Conservation (phyloP, 805 yeast species). For the Kregervanrija delftensis region DNA sequence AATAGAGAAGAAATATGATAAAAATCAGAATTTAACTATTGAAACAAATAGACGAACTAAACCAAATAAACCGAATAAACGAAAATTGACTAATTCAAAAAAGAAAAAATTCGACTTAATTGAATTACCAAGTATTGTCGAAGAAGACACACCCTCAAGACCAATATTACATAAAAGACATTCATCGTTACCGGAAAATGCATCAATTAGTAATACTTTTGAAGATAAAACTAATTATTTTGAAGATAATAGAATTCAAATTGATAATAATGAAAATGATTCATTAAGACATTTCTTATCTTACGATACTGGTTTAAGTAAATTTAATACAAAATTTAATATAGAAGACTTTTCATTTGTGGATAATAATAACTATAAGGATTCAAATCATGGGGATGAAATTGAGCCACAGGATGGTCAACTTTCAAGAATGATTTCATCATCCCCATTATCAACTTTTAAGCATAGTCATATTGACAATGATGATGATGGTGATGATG, state of each 20-base stretch:
- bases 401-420: too few species aligned
- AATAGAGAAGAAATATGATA: too few species aligned
- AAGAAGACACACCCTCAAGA: slow-evolving; percentile 3
- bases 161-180: slow-evolving; percentile 13
- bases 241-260: too few species aligned
- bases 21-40: background rate
- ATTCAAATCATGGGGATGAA: background rate
- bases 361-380: background rate
- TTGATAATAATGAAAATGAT: slow-evolving; percentile 6
- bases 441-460: slow-evolving; percentile 18
- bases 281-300: slow-evolving; percentile 26
- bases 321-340: slow-evolving; percentile 3
- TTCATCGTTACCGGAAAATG: slow-evolving; percentile 20
- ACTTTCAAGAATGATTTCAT: slow-evolving; percentile 5
- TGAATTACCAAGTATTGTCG: slow-evolving; percentile 9
- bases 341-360: slow-evolving; percentile 10
- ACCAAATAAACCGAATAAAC: background rate
- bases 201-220: slow-evolving; percentile 2
- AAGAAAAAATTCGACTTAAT: slow-evolving; percentile 3
- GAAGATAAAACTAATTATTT: background rate
- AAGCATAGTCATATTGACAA: slow-evolving; percentile 14
- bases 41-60: background rate
- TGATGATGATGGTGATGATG: background rate
- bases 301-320: slow-evolving; percentile 23
- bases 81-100: background rate